These are phyloP conservation scores for Warburgia ugandensis DNA, from an alignment of 164 flowering plant species.

Conservation along the genomic window DNA sequence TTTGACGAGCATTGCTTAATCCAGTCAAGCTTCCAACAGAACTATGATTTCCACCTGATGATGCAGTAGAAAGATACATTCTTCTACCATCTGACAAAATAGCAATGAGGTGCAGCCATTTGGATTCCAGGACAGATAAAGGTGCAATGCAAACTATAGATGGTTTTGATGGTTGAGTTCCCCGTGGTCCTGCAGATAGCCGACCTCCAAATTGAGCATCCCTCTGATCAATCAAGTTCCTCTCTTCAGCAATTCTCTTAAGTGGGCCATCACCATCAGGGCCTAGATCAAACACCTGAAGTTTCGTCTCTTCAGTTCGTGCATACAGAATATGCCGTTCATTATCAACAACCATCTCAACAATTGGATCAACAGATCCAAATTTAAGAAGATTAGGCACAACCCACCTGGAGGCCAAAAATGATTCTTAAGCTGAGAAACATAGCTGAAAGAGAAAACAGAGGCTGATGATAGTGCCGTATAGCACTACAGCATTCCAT, in stretches of 20 bases:
- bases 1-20: constrained; percentile 36
- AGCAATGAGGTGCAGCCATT: constrained; percentile 89
- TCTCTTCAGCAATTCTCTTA: constrained; percentile 86
- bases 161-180: constrained; percentile 45
- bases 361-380: constrained; percentile 86
- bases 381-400: constrained; percentile 89
- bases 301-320: constrained; percentile 87
- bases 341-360: constrained; percentile 88
- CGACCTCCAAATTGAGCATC: constrained; percentile 57
- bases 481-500: neutral
- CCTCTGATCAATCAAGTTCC: constrained; percentile 65
- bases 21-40: constrained; percentile 53
- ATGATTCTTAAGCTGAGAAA: neutral
- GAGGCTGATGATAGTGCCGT: too few relatives aligned
- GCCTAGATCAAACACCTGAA: constrained; percentile 77
- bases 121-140: constrained; percentile 78
- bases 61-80: constrained; percentile 78
- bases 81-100: constrained; percentile 96
- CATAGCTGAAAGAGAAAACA: constrained; percentile 1
- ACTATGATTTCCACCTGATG: constrained; percentile 54
- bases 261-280: constrained; percentile 70
- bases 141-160: constrained; percentile 81
- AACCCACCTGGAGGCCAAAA: constrained; percentile 65
- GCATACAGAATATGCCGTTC: constrained; percentile 87
- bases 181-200: constrained; percentile 51